Base-by-base conservation (phyloP, 176 grass and related monocot genomes). In the Phoenix roebelenii region DNA sequence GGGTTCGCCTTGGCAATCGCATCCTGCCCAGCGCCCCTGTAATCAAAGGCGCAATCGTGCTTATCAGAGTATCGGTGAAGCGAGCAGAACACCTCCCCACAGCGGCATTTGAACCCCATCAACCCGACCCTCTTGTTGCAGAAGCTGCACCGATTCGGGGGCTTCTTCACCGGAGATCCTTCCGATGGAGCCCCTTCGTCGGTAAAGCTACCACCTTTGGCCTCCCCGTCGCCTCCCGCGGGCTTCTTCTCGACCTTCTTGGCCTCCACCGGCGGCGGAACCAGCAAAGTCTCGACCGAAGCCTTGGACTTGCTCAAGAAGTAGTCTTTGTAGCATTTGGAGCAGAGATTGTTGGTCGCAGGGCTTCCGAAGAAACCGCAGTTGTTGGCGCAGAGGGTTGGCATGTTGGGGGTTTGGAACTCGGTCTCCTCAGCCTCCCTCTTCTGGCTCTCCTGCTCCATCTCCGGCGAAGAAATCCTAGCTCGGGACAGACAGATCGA, bases 321-420 rank as follows among this genome's bases (percentile, higher is more conserved):
- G 60, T 63, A 52, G 19, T 80, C 58, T 25, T 70, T 69, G 71
- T 84, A 85, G 77, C 84, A 88, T 63, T 67, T 79, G 48, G 77
- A 94, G 69, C 84, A 94, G 50, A 94, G 68, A 32, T 78, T 60
- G 49, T 67, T 59, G 18, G 89, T 82, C 5, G 68, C 76, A 1
- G 77, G 63, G 30, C 53, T 82, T 50, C 84, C 84, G 63, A 87
- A 94, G 73, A 82, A 87, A 58, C 89, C 80, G 59, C 84, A 94
- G 61, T 80, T 79, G 70, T 83, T 83, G 70, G 57, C 72, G 70
- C 88, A 92, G 2, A 58, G 83, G 60, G 67, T 72, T 14, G 77
- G 77, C 16, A 59, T 50, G 54, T 51, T 16, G 18, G 61, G 16
- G 16, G 72, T 7, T 19, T 65, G 30, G 32, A 58, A 57, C 15